phyloP scores from a whole-genome alignment of 371 early-diverging fungal genomes.

The Funneliformis caledonium region DNA sequence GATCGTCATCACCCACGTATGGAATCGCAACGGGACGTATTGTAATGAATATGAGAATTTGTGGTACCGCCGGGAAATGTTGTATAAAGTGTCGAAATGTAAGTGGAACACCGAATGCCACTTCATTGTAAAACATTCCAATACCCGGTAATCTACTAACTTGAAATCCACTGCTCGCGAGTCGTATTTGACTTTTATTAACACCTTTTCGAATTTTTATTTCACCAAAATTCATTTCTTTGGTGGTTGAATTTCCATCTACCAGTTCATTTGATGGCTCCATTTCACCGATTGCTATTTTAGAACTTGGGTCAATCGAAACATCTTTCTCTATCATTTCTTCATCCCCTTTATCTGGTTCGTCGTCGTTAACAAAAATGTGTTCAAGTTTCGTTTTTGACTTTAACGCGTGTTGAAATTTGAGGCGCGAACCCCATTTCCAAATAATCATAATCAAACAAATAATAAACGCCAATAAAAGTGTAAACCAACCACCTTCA shows the following conservation, averaged over 20 bases:
- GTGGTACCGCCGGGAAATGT: conserved; percentile 43
- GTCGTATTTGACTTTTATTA: background rate
- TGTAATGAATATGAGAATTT: conserved; percentile 48
- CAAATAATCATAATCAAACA: conserved; percentile 46
- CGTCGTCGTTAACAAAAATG: conserved; percentile 16
- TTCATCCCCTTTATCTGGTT: background rate
- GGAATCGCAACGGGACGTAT: conserved; percentile 44
- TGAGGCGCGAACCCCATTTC: conserved; percentile 44
- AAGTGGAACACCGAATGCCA: conserved; percentile 45
- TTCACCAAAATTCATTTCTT: background rate
- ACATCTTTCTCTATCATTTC: background rate
- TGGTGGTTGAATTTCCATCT: background rate
- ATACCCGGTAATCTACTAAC: conserved; percentile 38
- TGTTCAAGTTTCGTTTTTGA: conserved; percentile 15
- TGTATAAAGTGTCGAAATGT: conserved; percentile 44
- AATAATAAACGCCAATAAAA: conserved; percentile 40
- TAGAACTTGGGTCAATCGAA: background rate
- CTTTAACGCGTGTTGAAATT: background rate
- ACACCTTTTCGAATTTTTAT: background rate
- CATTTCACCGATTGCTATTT: background rate
- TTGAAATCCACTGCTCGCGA: background rate
- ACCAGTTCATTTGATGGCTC: background rate
- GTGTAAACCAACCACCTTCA: conserved; percentile 51
- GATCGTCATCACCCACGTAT: conserved; percentile 43
- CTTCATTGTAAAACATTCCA: conserved; percentile 46